Conservation (phyloP, 148 eudicot genomes). For the Limonium bicolor region DNA sequence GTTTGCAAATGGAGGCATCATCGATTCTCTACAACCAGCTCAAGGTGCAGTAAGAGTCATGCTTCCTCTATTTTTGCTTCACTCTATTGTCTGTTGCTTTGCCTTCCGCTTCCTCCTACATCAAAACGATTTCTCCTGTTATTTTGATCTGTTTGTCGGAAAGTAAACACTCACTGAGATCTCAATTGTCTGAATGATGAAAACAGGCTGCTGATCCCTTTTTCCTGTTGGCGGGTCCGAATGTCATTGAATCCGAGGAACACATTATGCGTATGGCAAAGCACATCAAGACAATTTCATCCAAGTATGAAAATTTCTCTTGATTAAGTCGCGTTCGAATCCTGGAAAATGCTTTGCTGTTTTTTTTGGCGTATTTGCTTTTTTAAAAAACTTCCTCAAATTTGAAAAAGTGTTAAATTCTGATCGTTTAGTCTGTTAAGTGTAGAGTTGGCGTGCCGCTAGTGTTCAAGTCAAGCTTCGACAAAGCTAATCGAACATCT, state of each 20-base stretch:
- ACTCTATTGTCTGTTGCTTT: background rate
- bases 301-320: slow-evolving; percentile 49
- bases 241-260: slow-evolving; percentile 97
- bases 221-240: slow-evolving; percentile 84
- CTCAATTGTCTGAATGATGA: slow-evolving; percentile 1
- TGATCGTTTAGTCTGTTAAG: too few relatives aligned
- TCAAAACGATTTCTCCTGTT: background rate
- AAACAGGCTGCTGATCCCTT: slow-evolving; percentile 63
- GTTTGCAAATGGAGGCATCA: slow-evolving; percentile 6
- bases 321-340: too few relatives aligned
- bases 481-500: slow-evolving; percentile 92
- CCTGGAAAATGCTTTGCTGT: too few relatives aligned
- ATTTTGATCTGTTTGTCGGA: background rate
- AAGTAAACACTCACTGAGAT: background rate
- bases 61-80: too few relatives aligned
- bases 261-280: slow-evolving; percentile 76
- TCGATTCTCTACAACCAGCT: slow-evolving; percentile 5
- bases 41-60: too few relatives aligned
- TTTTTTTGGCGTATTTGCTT: too few relatives aligned
- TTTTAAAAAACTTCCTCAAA: too few relatives aligned
- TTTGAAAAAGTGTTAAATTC: too few relatives aligned
- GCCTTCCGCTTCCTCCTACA: background rate
- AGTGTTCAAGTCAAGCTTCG: slow-evolving; percentile 88
- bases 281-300: slow-evolving; percentile 61
- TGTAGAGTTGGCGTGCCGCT: slow-evolving; percentile 56